Conservation (phyloP, 306 rosid species). For the Prunus armeniaca region DNA sequence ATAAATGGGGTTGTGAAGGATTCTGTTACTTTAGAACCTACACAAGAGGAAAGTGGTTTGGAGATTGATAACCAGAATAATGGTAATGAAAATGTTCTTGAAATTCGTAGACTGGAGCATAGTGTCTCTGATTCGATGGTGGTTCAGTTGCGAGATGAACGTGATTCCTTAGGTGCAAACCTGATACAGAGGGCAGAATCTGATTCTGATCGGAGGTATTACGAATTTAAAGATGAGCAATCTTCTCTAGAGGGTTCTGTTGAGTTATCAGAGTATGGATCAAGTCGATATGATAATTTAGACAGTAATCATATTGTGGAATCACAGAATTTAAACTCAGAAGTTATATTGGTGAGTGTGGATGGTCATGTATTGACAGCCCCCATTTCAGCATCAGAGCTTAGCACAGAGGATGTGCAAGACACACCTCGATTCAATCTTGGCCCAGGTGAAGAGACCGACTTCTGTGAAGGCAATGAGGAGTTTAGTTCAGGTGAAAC, state of each 20-base stretch:
- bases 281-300: slow-evolving; percentile 49
- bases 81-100: slow-evolving; percentile 19
- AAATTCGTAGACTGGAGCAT: slow-evolving; percentile 53
- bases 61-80: slow-evolving; percentile 25
- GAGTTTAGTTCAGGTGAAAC: slow-evolving; percentile 53
- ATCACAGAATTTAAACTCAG: slow-evolving; percentile 60
- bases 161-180: slow-evolving; percentile 22
- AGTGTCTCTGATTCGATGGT: slow-evolving; percentile 61
- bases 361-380: slow-evolving; percentile 89
- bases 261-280: slow-evolving; percentile 58
- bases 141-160: slow-evolving; percentile 40
- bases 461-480: slow-evolving; percentile 61
- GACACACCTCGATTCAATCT: slow-evolving; percentile 84
- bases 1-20: slow-evolving; percentile 33
- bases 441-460: slow-evolving; percentile 80
- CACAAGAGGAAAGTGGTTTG: slow-evolving; percentile 15
- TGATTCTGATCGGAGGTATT: slow-evolving; percentile 59
- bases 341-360: slow-evolving; percentile 87
- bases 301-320: slow-evolving; percentile 56
- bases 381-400: slow-evolving; percentile 76
- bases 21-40: slow-evolving; percentile 26
- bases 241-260: slow-evolving; percentile 63
- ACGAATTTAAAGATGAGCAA: slow-evolving; percentile 64
- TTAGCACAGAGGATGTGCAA: slow-evolving; percentile 60
- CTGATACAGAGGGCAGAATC: slow-evolving; percentile 51